Percentiles rank a stretch among this genome's conserved stretches.
phyloP scores from a whole-genome alignment of 2,329 filamentous ascomycete genomes.

The Hypocreales sp. region DNA sequence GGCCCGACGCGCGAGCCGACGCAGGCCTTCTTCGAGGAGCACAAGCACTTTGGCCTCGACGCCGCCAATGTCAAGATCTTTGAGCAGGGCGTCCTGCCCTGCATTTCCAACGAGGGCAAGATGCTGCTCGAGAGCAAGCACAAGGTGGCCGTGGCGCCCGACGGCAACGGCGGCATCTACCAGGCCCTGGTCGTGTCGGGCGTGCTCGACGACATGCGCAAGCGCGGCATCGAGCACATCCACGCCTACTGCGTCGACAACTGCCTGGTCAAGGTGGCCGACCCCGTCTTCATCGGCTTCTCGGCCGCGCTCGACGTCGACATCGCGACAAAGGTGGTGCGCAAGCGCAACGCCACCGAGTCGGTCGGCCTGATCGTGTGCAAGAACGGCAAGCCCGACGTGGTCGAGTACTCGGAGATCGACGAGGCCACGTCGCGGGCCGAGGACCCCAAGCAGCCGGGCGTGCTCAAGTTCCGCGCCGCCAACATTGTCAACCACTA shows the following conservation, averaged over 20 bases:
- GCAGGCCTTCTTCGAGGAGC: slow-evolving; percentile 80
- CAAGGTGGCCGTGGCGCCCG: slow-evolving; percentile 85
- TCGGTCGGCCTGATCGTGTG: slow-evolving; percentile 86
- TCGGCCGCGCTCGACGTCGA: slow-evolving; percentile 76
- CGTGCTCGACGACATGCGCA: slow-evolving; percentile 74
- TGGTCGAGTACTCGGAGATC: slow-evolving; percentile 98
- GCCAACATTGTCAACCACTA: slow-evolving; percentile 99
- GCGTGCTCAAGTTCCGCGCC: slow-evolving; percentile 84
- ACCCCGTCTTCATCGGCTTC: slow-evolving; percentile 92
- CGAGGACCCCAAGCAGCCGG: slow-evolving; percentile 63
- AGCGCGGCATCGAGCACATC: slow-evolving; percentile 83
- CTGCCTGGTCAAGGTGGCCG: slow-evolving; percentile 96
- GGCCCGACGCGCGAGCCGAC: slow-evolving; percentile 84
- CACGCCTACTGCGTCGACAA: slow-evolving; percentile 99
- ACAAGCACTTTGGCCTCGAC: slow-evolving; percentile 81
- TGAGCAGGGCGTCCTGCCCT: slow-evolving; percentile 91
- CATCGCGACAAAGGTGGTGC: slow-evolving; percentile 97
- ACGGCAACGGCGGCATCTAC: slow-evolving; percentile 96
- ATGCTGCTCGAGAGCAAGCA: slow-evolving; percentile 85
- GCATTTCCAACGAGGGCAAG: slow-evolving; percentile 95
- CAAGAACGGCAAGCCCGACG: slow-evolving; percentile 92
- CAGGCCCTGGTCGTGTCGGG: slow-evolving; percentile 70
- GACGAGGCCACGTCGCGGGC: slow-evolving; percentile 79
- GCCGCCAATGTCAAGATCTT: slow-evolving; percentile 83
- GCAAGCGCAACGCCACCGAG: slow-evolving; percentile 93